A percentile compares a stretch with the other conserved stretches of the same genome.
Evolutionary conservation across 2,329 filamentous ascomycete species (phyloP).

Genomic region (Colletotrichum falcatum): DNA sequence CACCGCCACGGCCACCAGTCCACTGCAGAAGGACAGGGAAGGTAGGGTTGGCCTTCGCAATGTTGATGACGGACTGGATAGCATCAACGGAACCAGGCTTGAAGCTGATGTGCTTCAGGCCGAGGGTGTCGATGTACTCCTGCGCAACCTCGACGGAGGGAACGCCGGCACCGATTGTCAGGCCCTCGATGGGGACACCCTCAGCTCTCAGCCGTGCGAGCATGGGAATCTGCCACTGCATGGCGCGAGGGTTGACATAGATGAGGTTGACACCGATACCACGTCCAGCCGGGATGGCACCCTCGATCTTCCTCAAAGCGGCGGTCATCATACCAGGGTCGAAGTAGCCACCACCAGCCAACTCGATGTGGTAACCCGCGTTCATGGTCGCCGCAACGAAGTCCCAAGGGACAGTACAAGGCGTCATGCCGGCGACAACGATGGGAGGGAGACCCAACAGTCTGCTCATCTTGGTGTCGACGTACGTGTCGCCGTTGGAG

Average conservation of each 20-base stretch:
- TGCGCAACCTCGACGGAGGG: slow-evolving; percentile 93
- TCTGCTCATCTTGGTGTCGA: slow-evolving; percentile 96
- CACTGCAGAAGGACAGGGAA: slow-evolving; percentile 96
- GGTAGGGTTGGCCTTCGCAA: slow-evolving; percentile 91
- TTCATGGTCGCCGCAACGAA: slow-evolving; percentile 95
- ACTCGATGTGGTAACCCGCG: slow-evolving; percentile 92
- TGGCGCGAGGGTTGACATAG: slow-evolving; percentile 89
- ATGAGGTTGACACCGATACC: slow-evolving; percentile 93
- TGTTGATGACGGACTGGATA: slow-evolving; percentile 91
- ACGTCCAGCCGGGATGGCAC: slow-evolving; percentile 83
- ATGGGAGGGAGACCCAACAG: slow-evolving; percentile 86
- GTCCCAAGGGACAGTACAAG: slow-evolving; percentile 88
- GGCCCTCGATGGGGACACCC: slow-evolving; percentile 89
- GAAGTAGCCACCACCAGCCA: slow-evolving; percentile 92
- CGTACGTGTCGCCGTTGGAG: slow-evolving; percentile 87
- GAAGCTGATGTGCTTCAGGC: slow-evolving; percentile 93
- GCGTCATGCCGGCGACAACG: slow-evolving; percentile 95
- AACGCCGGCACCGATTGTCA: slow-evolving; percentile 93
- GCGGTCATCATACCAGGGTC: slow-evolving; percentile 84
- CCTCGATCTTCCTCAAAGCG: slow-evolving; percentile 86
- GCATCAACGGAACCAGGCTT: slow-evolving; percentile 92
- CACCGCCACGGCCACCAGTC: slow-evolving; percentile 94
- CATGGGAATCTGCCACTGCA: slow-evolving; percentile 92
- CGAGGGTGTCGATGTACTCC: slow-evolving; percentile 93
- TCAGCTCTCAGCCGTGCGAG: slow-evolving; percentile 83